Conservation (phyloP, 306 rosid species). For the Pachyrhizus erosus region DNA sequence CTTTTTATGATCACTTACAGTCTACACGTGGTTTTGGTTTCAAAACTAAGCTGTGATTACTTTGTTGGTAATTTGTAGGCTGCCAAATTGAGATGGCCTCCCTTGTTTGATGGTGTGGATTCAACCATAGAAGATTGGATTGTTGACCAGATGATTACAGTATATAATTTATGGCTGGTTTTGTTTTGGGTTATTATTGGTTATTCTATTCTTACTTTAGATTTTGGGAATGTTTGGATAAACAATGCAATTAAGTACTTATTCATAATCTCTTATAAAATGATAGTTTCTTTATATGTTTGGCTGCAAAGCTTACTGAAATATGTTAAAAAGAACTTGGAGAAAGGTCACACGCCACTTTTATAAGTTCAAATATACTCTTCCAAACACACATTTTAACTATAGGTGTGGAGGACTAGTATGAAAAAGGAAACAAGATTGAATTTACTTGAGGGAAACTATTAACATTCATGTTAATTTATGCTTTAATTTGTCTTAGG, state of each 20-base stretch:
- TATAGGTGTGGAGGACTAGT: neutral
- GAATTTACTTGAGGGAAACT: neutral
- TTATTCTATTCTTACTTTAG: neutral
- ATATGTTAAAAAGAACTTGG: neutral
- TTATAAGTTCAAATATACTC: neutral
- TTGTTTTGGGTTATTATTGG: neutral
- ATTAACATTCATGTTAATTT: neutral
- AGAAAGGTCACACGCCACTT: neutral
- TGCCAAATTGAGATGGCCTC: conserved; percentile 80
- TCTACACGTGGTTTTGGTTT: neutral
- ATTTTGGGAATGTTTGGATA: neutral
- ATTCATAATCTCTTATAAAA: neutral
- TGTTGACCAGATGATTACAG: conserved; percentile 68
- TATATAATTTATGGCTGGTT: conserved; percentile 35
- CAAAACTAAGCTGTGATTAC: neutral
- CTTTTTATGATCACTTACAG: neutral
- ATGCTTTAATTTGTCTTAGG: neutral
- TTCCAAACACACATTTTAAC: neutral
- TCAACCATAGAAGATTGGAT: conserved; percentile 68
- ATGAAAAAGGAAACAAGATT: neutral
- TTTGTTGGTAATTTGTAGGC: conserved; percentile 54
- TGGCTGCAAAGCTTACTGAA: neutral
- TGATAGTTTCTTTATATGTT: neutral
- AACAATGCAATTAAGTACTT: neutral
- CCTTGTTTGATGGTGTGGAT: conserved; percentile 63